These are phyloP conservation scores for Pyrenophora graminea DNA, from an alignment of 2,329 filamentous ascomycete genomes.

Conservation along the genomic window DNA sequence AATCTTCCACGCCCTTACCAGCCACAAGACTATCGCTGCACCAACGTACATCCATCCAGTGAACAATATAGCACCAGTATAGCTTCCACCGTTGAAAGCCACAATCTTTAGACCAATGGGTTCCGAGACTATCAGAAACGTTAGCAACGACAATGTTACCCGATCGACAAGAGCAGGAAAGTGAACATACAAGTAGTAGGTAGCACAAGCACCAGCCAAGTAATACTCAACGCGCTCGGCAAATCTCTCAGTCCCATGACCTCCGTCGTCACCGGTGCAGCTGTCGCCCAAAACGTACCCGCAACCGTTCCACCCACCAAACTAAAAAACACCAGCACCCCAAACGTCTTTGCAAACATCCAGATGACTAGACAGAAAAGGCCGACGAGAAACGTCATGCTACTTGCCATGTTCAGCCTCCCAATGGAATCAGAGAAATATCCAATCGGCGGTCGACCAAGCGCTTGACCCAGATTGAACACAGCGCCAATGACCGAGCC, in stretches of 20 bases:
- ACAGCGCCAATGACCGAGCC: slow-evolving; percentile 74
- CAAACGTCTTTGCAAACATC: slow-evolving; percentile 70
- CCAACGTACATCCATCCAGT: slow-evolving; percentile 66
- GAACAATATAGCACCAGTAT: slow-evolving; percentile 64
- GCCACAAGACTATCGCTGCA: slow-evolving; percentile 57
- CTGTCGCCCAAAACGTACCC: slow-evolving; percentile 68
- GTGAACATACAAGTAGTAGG: slow-evolving; percentile 64
- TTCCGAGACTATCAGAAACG: slow-evolving; percentile 50
- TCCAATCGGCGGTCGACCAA: slow-evolving; percentile 74
- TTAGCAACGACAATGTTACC: slow-evolving; percentile 7
- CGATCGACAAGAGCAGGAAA: not conserved
- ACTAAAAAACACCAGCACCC: slow-evolving; percentile 71
- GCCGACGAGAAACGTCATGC: slow-evolving; percentile 67
- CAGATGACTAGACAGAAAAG: slow-evolving; percentile 72
- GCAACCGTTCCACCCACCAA: slow-evolving; percentile 68
- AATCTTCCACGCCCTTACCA: slow-evolving; percentile 66
- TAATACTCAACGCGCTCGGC: slow-evolving; percentile 70
- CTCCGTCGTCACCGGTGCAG: slow-evolving; percentile 72
- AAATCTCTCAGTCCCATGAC: slow-evolving; percentile 72
- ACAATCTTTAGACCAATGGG: slow-evolving; percentile 61
- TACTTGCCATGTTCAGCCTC: slow-evolving; percentile 71
- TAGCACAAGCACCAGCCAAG: slow-evolving; percentile 72
- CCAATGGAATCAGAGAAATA: slow-evolving; percentile 72
- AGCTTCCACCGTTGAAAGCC: slow-evolving; percentile 53
- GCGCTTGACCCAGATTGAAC: slow-evolving; percentile 67